Conservation (phyloP, 164 flowering plant species). For the Piper longum region DNA sequence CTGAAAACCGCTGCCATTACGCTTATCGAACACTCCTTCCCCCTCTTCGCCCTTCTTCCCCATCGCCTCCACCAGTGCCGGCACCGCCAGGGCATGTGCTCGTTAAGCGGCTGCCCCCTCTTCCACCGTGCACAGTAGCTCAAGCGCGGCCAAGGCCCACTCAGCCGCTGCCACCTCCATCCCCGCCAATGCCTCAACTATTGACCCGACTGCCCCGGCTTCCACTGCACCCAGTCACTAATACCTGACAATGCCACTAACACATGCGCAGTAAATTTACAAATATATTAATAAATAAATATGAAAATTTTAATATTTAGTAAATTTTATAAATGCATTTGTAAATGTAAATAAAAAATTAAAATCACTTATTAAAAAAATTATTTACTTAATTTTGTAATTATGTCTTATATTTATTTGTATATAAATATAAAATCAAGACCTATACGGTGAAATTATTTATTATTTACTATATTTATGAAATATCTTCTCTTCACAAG, state of each 20-base stretch:
- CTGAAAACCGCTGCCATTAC: slow-evolving; percentile 44
- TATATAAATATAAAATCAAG: too few relatives aligned
- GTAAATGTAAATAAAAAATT: too few relatives aligned
- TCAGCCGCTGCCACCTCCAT: slow-evolving; percentile 58
- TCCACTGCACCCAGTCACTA: slow-evolving; percentile 73
- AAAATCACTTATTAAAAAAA: too few relatives aligned
- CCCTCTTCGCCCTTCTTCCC: slow-evolving; percentile 50
- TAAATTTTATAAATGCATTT: too few relatives aligned
- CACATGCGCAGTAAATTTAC: slow-evolving; percentile 2
- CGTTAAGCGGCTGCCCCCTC: slow-evolving; percentile 72
- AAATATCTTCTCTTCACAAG: slow-evolving; percentile 9
- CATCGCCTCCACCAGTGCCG: slow-evolving; percentile 69
- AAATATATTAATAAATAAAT: too few relatives aligned
- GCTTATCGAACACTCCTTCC: slow-evolving; percentile 60
- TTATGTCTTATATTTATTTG: too few relatives aligned
- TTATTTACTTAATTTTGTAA: too few relatives aligned
- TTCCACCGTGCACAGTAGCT: slow-evolving; percentile 62
- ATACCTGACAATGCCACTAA: slow-evolving; percentile 67
- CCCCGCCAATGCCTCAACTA: slow-evolving; percentile 49
- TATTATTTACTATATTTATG: too few relatives aligned
- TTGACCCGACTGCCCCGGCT: slow-evolving; percentile 29
- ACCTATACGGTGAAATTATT: too few relatives aligned
- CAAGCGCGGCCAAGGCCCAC: slow-evolving; percentile 72
- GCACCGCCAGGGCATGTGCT: slow-evolving; percentile 73
- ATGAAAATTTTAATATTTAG: too few relatives aligned